Evolutionary conservation across 345 rosid genomes (phyloP), one percentile per base, ranked within the genome.

Genomic region (Populus euphratica): DNA sequence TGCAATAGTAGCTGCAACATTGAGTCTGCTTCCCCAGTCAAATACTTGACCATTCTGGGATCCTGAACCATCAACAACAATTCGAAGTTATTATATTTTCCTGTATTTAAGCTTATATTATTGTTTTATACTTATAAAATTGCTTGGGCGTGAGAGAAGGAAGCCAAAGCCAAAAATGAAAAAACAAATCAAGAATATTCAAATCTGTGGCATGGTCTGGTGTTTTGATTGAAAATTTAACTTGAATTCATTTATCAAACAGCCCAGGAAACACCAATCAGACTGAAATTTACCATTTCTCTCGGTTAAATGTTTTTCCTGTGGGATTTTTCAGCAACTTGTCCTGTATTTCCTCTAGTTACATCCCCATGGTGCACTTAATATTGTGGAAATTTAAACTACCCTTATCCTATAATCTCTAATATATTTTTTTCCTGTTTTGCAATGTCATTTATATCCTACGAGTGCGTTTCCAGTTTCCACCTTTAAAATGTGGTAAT

Each of bases 1-100:
- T 0, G 91, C 78, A n/a, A 87, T 49, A 1, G 20, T 73, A 4
- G 83, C 81, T 77, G 91, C 94, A 20, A 86, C 69, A 20, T 35
- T 52, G 50, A 91, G 78, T 65, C 92, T 87, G 85, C 86, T 88
- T 79, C 75, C 89, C 89, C 89, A 91, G 66, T 85, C 83, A 63
- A 89, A 78, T 16, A 69, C 66, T 54, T 78, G 80, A 2, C 85
- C 86, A 75, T 77, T 82, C 76, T 77, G 73, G 35, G 83, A 81
- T 63, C 87, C 90, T 91, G 85, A 80, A 73, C 72, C 61, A 52
- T 52, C 54, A 66, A 76, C 23, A 63, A 72, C 5, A 63, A 23
- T 17, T 25, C 59, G 25, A 18, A n/a, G 20, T 17, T 8, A 5
- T 47, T 35, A 16, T 1, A 5, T 18, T 6, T 20, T 52, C 61